Conservation (phyloP, 345 rosid genomes). For the Triadica sebifera region DNA sequence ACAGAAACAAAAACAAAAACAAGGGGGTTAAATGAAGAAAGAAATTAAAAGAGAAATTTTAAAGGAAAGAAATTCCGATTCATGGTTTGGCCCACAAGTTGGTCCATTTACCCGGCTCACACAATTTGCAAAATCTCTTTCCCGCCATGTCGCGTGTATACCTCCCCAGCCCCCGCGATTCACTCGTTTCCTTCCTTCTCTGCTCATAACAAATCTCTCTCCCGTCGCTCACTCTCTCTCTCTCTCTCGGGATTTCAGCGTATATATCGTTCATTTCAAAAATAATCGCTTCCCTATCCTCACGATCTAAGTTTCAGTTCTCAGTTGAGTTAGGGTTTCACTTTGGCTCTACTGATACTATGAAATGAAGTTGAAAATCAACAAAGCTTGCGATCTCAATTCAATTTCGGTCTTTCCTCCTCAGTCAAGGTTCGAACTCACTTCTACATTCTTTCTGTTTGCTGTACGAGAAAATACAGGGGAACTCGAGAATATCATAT, state of each 20-base stretch:
- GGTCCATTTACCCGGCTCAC: neutral
- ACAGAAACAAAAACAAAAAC: too few relatives aligned
- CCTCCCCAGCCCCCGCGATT: neutral
- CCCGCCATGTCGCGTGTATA: conserved; percentile 1
- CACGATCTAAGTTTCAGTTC: neutral
- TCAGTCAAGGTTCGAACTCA: conserved; percentile 54
- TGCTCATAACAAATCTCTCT: neutral
- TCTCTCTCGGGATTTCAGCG: neutral
- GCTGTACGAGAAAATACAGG: conserved; percentile 11
- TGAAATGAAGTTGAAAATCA: conserved; percentile 85
- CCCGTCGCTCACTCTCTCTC: neutral
- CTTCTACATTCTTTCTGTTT: neutral
- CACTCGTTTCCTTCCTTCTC: neutral
- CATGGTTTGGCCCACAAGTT: neutral
- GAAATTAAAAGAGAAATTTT: too few relatives aligned
- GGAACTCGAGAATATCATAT: neutral
- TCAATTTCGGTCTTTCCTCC: conserved; percentile 92
- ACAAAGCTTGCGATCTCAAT: conserved; percentile 80
- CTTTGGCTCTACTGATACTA: neutral
- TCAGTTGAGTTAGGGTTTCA: conserved; percentile 9
- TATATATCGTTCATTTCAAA: neutral
- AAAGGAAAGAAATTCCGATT: too few relatives aligned
- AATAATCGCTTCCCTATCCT: neutral
- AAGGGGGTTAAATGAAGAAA: too few relatives aligned
- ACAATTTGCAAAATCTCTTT: neutral